Conservation (phyloP, 306 rosid genomes). For the Cicer chorassanicum region DNA sequence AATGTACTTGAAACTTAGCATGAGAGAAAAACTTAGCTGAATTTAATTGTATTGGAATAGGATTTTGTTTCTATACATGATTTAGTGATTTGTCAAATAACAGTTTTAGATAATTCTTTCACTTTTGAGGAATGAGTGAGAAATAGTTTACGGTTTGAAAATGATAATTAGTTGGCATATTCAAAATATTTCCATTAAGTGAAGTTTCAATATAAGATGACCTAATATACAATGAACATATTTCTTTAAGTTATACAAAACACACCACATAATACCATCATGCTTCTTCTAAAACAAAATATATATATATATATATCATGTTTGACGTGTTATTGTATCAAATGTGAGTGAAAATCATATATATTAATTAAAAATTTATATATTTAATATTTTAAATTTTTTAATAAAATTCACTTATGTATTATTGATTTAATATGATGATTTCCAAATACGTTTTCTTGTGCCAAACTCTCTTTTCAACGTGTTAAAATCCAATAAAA, state of each 20-base stretch:
- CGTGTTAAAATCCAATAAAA: slow-evolving; percentile 17
- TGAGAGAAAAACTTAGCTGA: slow-evolving; percentile 37
- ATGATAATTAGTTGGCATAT: slow-evolving; percentile 29
- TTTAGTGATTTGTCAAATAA: slow-evolving; percentile 22
- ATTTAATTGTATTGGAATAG: slow-evolving; percentile 18
- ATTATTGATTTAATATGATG: too few relatives aligned
- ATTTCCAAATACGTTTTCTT: neutral
- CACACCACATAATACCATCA: neutral
- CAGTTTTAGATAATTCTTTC: neutral
- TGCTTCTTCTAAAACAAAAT: neutral
- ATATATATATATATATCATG: too few relatives aligned
- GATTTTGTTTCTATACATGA: slow-evolving; percentile 42
- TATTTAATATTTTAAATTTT: too few relatives aligned
- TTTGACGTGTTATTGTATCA: too few relatives aligned
- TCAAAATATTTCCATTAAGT: slow-evolving; percentile 3
- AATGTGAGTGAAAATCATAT: too few relatives aligned
- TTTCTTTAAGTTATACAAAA: neutral
- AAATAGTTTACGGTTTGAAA: slow-evolving; percentile 20
- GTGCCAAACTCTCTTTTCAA: slow-evolving; percentile 18
- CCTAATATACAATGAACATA: neutral
- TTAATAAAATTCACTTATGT: too few relatives aligned
- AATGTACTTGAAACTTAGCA: slow-evolving; percentile 44
- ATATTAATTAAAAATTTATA: too few relatives aligned
- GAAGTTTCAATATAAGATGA: neutral
- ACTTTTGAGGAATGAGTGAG: slow-evolving; percentile 9